Conservation (phyloP, 768 basidiomycete genomes). For the Dendrothele bispora region DNA sequence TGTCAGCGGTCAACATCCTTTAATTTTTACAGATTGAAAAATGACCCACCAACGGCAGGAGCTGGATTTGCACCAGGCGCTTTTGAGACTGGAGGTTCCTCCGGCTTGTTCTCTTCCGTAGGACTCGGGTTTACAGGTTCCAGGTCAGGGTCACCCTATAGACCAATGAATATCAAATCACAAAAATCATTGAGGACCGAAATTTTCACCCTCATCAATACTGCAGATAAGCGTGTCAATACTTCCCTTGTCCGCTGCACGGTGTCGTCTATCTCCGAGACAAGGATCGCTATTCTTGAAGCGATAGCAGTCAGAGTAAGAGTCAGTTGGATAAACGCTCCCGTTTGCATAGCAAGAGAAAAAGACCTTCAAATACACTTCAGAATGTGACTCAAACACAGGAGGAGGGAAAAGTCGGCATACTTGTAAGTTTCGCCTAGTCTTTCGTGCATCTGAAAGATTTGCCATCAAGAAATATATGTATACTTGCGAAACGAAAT, state of each 20-base stretch:
- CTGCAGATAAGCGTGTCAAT: constrained; percentile 24
- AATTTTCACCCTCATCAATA: constrained; percentile 30
- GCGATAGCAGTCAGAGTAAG: constrained; percentile 60
- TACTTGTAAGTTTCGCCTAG: constrained; percentile 57
- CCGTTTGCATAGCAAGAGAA: constrained; percentile 63
- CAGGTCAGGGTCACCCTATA: neutral
- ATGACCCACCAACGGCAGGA: no score
- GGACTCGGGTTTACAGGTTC: neutral
- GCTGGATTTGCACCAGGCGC: no score
- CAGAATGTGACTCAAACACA: neutral
- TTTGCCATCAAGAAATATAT: neutral
- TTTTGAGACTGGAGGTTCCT: neutral
- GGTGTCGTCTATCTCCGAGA: constrained; percentile 42
- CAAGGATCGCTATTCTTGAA: constrained; percentile 52
- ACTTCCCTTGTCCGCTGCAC: constrained; percentile 28
- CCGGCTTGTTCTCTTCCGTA: neutral
- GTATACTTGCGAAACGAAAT: neutral
- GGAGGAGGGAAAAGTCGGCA: constrained; percentile 14
- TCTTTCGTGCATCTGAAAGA: constrained; percentile 43
- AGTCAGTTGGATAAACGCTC: constrained; percentile 71
- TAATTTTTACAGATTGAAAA: neutral
- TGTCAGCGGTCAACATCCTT: neutral
- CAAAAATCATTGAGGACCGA: neutral
- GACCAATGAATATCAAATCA: constrained; percentile 7
- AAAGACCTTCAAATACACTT: constrained; percentile 65